Conservation (phyloP, 192 early-diverging fungal genomes). For the Coemansia sp. region DNA sequence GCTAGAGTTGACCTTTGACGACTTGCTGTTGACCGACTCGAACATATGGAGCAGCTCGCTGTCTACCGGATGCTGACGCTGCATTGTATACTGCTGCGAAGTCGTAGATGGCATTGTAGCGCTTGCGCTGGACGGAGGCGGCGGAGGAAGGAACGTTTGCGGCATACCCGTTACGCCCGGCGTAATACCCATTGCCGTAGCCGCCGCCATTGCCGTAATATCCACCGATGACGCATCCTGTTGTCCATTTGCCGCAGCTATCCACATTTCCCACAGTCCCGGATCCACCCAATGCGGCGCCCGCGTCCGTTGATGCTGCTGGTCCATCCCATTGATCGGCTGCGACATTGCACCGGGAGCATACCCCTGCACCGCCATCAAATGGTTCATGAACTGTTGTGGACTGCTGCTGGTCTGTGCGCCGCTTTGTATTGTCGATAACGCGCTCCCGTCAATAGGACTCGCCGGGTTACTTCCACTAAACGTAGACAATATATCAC, state of each 20-base stretch:
- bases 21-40: constrained; percentile 26
- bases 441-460: constrained; percentile 22
- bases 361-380: background rate
- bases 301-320: constrained; percentile 33
- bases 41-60: constrained; percentile 50
- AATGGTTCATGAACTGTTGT: constrained; percentile 5
- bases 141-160: constrained; percentile 20
- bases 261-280: constrained; percentile 43
- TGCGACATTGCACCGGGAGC: background rate
- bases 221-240: constrained; percentile 10
- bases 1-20: constrained; percentile 8
- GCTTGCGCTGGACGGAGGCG: background rate
- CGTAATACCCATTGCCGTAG: constrained; percentile 53
- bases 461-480: constrained; percentile 37
- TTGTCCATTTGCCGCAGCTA: constrained; percentile 50
- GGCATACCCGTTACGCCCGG: constrained; percentile 42
- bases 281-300: constrained; percentile 52
- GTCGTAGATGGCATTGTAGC: background rate
- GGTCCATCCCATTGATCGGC: background rate
- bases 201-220: constrained; percentile 27
- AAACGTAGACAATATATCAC: constrained; percentile 2
- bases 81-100: constrained; percentile 2
- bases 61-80: constrained; percentile 29
- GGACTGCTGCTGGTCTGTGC: background rate
- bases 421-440: constrained; percentile 29